A percentile compares a stretch with the other conserved stretches of the same genome.
phyloP scores from a whole-genome alignment of 257 asterid genomes.

The Solanum okadae region DNA sequence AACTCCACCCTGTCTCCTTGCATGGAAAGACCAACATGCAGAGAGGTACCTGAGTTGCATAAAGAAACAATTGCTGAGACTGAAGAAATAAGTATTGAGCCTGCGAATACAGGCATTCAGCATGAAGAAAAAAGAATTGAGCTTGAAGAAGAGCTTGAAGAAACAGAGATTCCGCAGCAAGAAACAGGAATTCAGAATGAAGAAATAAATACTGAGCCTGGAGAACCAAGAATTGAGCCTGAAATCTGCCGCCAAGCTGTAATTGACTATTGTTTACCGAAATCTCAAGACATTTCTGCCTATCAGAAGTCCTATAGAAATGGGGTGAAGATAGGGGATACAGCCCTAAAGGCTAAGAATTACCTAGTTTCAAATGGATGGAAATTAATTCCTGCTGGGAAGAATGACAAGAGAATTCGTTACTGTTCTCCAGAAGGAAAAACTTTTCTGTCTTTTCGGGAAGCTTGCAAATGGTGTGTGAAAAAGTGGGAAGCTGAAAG shows the following conservation, averaged over 20 bases:
- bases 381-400: constrained; percentile 15
- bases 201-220: constrained; percentile 15
- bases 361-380: constrained; percentile 69
- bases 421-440: constrained; percentile 46
- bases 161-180: background rate
- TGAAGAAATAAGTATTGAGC: no score
- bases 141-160: background rate
- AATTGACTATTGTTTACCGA: constrained; percentile 16
- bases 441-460: constrained; percentile 34
- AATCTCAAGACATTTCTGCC: background rate
- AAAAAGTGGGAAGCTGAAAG: constrained; percentile 8
- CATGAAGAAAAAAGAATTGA: background rate
- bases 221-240: constrained; percentile 16
- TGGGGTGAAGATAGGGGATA: background rate
- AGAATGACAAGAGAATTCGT: constrained; percentile 6
- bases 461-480: constrained; percentile 42
- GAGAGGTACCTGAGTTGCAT: no score
- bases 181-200: constrained; percentile 4
- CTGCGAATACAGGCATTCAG: no score
- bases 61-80: no score
- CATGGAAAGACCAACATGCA: no score
- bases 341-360: constrained; percentile 31
- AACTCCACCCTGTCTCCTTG: no score
- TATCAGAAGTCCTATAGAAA: background rate
- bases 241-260: constrained; percentile 56